These are phyloP conservation scores for Penicillium sp. DNA, from an alignment of 2,329 filamentous ascomycete species.

Conservation along the genomic window DNA sequence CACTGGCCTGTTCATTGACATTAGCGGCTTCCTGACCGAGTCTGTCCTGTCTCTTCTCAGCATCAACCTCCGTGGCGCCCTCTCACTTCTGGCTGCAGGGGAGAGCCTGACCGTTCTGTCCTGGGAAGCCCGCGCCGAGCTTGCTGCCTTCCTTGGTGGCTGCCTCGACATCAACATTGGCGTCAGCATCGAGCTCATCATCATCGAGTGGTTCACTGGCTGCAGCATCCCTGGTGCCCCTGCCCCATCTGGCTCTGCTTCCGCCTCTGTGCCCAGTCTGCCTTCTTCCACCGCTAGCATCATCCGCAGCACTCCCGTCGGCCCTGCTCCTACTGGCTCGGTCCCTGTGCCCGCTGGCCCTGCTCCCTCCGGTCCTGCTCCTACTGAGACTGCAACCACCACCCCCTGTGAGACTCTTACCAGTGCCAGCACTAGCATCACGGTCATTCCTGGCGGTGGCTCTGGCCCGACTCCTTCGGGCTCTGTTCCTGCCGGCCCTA, in stretches of 20 bases:
- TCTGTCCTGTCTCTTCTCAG: constrained; percentile 30
- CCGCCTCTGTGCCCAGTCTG: constrained; percentile 20
- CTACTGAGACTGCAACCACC: constrained; percentile 8
- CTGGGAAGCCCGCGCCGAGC: constrained; percentile 34
- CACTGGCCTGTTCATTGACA: constrained; percentile 27
- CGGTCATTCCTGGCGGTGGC: constrained; percentile 1
- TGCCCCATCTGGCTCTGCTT: constrained; percentile 17
- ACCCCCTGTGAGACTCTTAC: constrained; percentile 10
- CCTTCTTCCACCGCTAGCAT: constrained; percentile 16
- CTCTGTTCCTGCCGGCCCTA: constrained; percentile 1
- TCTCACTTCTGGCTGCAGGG: constrained; percentile 32
- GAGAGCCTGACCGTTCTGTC: constrained; percentile 34
- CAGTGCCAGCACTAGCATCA: constrained; percentile 1
- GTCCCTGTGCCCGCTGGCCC: constrained; percentile 14
- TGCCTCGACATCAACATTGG: constrained; percentile 23
- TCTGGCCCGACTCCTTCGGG: constrained; percentile 4
- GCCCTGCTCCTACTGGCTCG: constrained; percentile 9
- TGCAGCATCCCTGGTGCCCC: constrained; percentile 28
- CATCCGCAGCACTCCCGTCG: constrained; percentile 6
- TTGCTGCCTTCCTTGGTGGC: constrained; percentile 38
- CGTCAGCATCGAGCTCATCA: constrained; percentile 50
- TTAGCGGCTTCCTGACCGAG: constrained; percentile 32
- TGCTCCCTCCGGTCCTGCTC: constrained; percentile 6
- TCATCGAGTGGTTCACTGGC: constrained; percentile 42
- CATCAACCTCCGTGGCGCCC: constrained; percentile 31